Conservation (phyloP, 345 rosid genomes). For the Nephelium lappaceum region DNA sequence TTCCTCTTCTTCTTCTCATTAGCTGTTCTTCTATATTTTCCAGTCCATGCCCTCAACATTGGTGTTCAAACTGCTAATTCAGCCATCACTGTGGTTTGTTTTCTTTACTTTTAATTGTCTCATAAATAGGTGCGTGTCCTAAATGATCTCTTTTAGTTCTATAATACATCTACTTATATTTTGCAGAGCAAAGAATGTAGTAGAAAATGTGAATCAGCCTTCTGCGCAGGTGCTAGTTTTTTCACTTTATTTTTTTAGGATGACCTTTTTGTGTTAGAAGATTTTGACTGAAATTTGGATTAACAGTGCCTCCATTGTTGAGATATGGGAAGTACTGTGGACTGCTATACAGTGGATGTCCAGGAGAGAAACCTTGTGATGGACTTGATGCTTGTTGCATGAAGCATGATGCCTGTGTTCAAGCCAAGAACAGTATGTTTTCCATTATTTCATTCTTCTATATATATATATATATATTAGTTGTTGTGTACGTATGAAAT, state of each 20-base stretch:
- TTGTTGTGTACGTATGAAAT: too few relatives aligned
- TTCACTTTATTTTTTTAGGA: neutral
- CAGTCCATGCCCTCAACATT: conserved; percentile 59
- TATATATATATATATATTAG: too few relatives aligned
- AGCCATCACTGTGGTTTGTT: conserved; percentile 54
- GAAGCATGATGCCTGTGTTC: conserved; percentile 90
- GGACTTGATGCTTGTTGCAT: conserved; percentile 95
- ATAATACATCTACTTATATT: neutral
- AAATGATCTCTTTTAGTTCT: neutral
- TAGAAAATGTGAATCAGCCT: conserved; percentile 81
- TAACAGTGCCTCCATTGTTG: conserved; percentile 77
- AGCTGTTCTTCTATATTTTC: conserved; percentile 29
- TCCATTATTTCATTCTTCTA: neutral
- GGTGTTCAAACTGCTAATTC: conserved; percentile 62
- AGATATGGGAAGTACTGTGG: conserved; percentile 97
- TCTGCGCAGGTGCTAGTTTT: conserved; percentile 59
- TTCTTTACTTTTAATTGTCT: neutral
- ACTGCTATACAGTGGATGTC: conserved; percentile 83
- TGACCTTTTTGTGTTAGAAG: neutral
- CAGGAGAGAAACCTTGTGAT: conserved; percentile 90
- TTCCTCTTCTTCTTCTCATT: conserved; percentile 15
- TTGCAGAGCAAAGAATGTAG: conserved; percentile 79
- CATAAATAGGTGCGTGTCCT: neutral
- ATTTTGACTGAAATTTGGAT: neutral
- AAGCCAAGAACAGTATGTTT: conserved; percentile 67